These are phyloP conservation scores for Cornus controversa DNA, from an alignment of 148 eudicot species.

Conservation along the genomic window DNA sequence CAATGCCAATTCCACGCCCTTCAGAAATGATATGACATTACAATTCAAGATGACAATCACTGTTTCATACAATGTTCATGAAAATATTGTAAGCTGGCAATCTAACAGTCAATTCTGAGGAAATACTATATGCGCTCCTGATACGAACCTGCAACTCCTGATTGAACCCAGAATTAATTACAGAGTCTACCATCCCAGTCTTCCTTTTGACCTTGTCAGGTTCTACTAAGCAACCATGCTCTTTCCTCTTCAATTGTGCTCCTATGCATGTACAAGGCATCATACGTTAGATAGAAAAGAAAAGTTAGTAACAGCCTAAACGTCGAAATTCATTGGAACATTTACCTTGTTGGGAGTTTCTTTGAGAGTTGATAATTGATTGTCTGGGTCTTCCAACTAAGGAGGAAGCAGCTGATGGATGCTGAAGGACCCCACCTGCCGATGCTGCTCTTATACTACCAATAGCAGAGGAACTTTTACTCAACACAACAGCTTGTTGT, in stretches of 20 bases:
- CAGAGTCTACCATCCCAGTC: constrained; percentile 12
- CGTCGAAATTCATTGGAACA: not conserved
- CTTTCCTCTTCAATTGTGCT: constrained; percentile 37
- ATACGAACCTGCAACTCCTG: constrained; percentile 27
- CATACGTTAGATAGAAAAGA: not conserved
- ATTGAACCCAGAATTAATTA: constrained; percentile 13
- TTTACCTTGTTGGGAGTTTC: constrained; percentile 24
- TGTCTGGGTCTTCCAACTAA: constrained; percentile 6
- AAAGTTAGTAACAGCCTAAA: not conserved
- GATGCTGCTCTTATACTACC: constrained; percentile 16
- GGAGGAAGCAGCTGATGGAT: constrained; percentile 17
- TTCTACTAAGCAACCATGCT: constrained; percentile 23
- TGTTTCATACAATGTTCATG: not conserved
- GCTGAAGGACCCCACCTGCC: not conserved
- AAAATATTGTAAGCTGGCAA: not conserved
- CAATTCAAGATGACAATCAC: not conserved
- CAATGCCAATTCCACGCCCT: not conserved
- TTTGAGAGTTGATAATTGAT: constrained; percentile 15
- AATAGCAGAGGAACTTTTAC: constrained; percentile 22
- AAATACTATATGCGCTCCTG: not conserved
- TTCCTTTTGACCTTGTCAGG: constrained; percentile 39
- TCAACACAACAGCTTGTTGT: constrained; percentile 27
- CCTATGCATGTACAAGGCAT: constrained; percentile 24
- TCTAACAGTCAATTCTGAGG: not conserved
- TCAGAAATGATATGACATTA: not conserved